Evolutionary conservation across 2,329 filamentous ascomycete species (phyloP).

Genomic region (Teratosphaeria destructans): DNA sequence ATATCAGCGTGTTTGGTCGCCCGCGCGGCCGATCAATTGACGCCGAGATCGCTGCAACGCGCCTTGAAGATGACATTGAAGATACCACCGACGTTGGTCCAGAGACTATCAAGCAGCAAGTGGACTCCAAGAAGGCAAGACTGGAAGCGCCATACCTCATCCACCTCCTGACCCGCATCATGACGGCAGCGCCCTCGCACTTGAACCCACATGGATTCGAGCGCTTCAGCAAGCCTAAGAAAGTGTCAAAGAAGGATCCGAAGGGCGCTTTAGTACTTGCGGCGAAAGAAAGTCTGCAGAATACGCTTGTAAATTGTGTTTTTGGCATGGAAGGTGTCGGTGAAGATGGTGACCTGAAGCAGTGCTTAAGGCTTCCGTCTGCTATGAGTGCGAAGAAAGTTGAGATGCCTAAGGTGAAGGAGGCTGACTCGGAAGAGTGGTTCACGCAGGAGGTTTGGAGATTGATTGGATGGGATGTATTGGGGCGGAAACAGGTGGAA

Average conservation of each 20-base stretch:
- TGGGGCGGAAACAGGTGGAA: constrained; percentile 17
- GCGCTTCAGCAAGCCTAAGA: constrained; percentile 15
- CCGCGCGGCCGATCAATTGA: constrained; percentile 12
- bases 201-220: constrained; percentile 14
- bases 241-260: constrained; percentile 16
- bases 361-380: constrained; percentile 32
- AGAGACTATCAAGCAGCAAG: not conserved
- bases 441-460: constrained; percentile 48
- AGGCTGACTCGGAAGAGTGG: constrained; percentile 36
- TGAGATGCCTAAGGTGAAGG: constrained; percentile 26
- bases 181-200: constrained; percentile 29
- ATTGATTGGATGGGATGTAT: constrained; percentile 47
- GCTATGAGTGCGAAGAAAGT: constrained; percentile 10
- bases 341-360: constrained; percentile 29
- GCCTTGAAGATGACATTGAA: constrained; percentile 10
- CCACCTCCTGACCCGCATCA: constrained; percentile 29
- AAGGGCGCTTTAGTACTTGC: constrained; percentile 26
- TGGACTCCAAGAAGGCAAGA: constrained; percentile 12
- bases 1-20: constrained; percentile 29
- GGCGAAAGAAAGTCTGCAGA: constrained; percentile 35
- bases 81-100: constrained; percentile 11
- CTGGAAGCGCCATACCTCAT: constrained; percentile 34
- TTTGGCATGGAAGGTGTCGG: constrained; percentile 27
- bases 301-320: constrained; percentile 34
- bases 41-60: constrained; percentile 13